phyloP scores from a whole-genome alignment of 371 early-diverging fungal species.

The Rhizomucor pusillus region DNA sequence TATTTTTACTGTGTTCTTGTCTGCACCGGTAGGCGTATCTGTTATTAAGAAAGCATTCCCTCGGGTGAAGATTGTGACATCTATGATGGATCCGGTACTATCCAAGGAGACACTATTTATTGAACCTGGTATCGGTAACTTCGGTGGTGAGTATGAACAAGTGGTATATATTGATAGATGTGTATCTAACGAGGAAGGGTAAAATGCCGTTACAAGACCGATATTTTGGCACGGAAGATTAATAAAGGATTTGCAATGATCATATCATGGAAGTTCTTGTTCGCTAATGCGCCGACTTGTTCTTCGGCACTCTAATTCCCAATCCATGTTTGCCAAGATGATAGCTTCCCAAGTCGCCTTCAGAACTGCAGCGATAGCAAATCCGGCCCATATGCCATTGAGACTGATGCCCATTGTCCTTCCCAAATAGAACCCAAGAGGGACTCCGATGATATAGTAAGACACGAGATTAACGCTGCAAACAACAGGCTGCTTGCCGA shows the following conservation, averaged over 20 bases:
- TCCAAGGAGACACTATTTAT: conserved; percentile 64
- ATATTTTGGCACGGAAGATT: no score
- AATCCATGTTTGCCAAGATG: background rate
- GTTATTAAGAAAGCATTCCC: conserved; percentile 84
- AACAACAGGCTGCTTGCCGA: conserved; percentile 38
- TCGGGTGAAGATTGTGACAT: conserved; percentile 74
- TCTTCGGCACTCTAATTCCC: background rate
- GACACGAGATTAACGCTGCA: conserved; percentile 52
- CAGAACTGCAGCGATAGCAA: conserved; percentile 27
- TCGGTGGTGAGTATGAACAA: conserved; percentile 54
- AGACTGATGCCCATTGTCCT: conserved; percentile 49
- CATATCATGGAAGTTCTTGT: background rate
- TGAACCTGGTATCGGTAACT: conserved; percentile 87
- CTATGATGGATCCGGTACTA: conserved; percentile 70
- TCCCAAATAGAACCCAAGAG: conserved; percentile 54
- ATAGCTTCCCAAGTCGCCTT: background rate
- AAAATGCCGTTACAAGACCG: no score
- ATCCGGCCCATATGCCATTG: conserved; percentile 63
- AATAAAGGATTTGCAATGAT: no score
- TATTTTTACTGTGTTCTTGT: conserved; percentile 77
- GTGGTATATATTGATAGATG: no score
- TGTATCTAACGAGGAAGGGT: no score
- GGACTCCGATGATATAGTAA: conserved; percentile 55
- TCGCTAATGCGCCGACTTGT: background rate
- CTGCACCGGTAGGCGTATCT: conserved; percentile 73